Evolutionary conservation across 1,284 basidiomycete genomes (phyloP).

Genomic region (Pisolithus thermaeus): DNA sequence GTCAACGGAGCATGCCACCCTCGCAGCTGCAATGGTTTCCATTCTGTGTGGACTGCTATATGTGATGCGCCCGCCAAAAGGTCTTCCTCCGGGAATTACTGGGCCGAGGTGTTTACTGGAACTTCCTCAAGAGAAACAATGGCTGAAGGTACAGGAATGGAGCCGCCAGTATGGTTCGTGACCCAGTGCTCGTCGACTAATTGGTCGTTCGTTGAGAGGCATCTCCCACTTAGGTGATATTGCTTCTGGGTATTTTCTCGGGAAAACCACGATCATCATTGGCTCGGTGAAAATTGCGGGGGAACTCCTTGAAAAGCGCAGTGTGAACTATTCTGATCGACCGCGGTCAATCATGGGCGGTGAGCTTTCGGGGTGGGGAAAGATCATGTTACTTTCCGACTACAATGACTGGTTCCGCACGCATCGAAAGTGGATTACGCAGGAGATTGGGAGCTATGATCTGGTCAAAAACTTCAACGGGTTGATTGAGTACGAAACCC

Average conservation of each 20-base stretch:
- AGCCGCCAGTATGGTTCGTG: conserved; percentile 12
- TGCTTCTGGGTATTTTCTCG: conserved; percentile 11
- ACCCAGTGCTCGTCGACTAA: not conserved
- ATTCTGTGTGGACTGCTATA: not conserved
- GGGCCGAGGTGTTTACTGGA: conserved; percentile 11
- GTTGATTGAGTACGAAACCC: conserved; percentile 21
- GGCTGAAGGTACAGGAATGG: conserved; percentile 11
- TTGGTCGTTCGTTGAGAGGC: not conserved
- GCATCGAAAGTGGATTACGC: conserved; percentile 19
- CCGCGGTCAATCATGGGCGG: conserved; percentile 21
- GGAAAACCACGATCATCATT: conserved; percentile 13
- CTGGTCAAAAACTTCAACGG: conserved; percentile 10
- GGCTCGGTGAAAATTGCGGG: conserved; percentile 17
- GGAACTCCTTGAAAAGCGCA: conserved; percentile 19
- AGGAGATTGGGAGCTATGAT: conserved; percentile 26
- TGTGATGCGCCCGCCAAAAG: not conserved
- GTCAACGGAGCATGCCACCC: not conserved
- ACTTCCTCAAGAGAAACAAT: conserved; percentile 6
- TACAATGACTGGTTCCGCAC: conserved; percentile 19
- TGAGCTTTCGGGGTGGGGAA: conserved; percentile 23
- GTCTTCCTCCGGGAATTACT: conserved; percentile 13
- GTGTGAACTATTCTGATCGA: conserved; percentile 18
- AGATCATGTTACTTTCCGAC: conserved; percentile 21
- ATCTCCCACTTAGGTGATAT: conserved; percentile 12
- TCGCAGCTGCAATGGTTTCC: not conserved